phyloP scores from a whole-genome alignment of 2,329 filamentous ascomycete species.

The Beauveria varroae region DNA sequence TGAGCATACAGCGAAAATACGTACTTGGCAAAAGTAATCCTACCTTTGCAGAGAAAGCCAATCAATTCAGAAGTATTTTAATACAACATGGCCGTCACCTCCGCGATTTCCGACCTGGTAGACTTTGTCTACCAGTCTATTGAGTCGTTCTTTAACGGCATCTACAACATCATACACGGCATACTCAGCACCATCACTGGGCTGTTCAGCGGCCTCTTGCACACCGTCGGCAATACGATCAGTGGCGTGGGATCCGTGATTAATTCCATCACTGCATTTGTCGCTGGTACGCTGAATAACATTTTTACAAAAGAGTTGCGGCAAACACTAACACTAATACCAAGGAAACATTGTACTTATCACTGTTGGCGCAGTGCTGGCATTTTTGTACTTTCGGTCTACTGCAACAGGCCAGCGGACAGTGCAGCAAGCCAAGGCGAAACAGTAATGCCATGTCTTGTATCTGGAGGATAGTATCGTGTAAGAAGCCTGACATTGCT shows the following conservation, averaged over 20 bases:
- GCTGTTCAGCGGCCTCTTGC: not conserved
- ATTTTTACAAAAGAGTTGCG: not conserved
- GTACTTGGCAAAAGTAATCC: no score
- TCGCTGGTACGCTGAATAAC: not conserved
- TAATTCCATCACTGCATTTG: not conserved
- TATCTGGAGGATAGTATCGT: not conserved
- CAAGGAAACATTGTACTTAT: not conserved
- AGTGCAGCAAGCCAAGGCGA: not conserved
- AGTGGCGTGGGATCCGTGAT: not conserved
- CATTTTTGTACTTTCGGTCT: not conserved
- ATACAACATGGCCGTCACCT: not conserved
- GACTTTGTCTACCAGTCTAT: conserved; percentile 1
- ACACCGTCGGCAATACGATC: not conserved
- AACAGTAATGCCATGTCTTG: not conserved
- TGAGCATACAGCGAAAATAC: fast-evolving
- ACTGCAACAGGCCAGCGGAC: not conserved
- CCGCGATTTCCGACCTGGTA: not conserved
- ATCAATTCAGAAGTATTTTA: no score
- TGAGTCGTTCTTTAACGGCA: not conserved
- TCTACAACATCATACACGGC: not conserved
- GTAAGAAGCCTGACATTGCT: not conserved
- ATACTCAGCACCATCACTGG: not conserved
- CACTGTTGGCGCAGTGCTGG: not conserved
- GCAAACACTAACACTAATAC: not conserved
- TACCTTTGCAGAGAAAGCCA: no score